Percentiles rank a stretch among this genome's conserved stretches.
These are phyloP conservation scores for Claviceps lovelessii DNA, from an alignment of 2,329 filamentous ascomycete genomes.

Conservation along the genomic window DNA sequence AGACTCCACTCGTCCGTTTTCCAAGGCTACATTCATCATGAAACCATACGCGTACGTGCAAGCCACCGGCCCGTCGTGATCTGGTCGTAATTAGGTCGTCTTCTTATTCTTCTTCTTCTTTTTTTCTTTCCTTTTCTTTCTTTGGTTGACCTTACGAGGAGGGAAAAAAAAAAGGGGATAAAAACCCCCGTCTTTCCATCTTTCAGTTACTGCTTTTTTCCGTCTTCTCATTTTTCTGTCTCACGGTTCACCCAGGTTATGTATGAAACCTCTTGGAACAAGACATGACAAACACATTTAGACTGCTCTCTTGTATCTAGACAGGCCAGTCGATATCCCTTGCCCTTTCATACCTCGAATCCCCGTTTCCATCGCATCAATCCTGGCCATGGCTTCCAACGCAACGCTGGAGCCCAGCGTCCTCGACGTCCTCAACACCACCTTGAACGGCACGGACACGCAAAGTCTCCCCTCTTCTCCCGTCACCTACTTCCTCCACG, in stretches of 20 bases:
- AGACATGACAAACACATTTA: background rate
- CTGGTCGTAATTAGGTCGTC: too few relatives aligned
- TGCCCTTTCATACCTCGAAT: too few relatives aligned
- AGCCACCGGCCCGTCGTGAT: too few relatives aligned
- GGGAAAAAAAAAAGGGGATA: too few relatives aligned
- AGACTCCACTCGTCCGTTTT: too few relatives aligned
- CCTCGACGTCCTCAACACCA: conserved; percentile 18
- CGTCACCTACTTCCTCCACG: conserved; percentile 18
- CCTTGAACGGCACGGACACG: conserved; percentile 10
- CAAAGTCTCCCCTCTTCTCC: conserved; percentile 14
- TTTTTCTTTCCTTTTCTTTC: background rate
- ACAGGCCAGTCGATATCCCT: too few relatives aligned
- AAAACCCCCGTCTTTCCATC: too few relatives aligned
- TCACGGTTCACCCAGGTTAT: background rate
- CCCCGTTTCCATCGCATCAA: background rate
- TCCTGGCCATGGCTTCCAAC: conserved; percentile 11
- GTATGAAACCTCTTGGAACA: background rate
- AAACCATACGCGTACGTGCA: too few relatives aligned
- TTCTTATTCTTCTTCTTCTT: too few relatives aligned
- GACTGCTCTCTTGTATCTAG: background rate
- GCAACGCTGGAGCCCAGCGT: conserved; percentile 10
- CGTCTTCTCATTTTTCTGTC: background rate
- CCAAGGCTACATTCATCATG: too few relatives aligned
- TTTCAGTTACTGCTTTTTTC: background rate
- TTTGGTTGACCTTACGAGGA: background rate